phyloP scores from a whole-genome alignment of 73 alveolate species.

The Tetrahymena thermophila region DNA sequence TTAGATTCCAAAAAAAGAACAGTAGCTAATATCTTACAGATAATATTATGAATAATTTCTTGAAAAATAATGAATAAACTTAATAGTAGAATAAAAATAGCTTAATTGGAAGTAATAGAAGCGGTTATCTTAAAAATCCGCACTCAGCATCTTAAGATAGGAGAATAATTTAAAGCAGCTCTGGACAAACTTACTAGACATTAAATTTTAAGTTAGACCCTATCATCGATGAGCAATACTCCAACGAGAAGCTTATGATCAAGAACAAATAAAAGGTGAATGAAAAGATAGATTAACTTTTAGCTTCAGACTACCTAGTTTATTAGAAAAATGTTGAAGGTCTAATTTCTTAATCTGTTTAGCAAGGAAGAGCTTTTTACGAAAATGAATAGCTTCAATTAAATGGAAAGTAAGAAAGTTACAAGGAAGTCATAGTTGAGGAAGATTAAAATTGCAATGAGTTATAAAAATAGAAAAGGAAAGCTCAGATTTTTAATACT shows the following conservation, averaged over 20 bases:
- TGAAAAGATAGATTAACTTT: not conserved
- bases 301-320: not conserved
- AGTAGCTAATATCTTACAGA: not conserved
- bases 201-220: not conserved
- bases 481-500: not conserved
- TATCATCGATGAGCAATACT: not conserved
- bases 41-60: not conserved
- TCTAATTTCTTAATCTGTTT: not conserved
- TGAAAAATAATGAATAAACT: not conserved
- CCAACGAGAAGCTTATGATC: not conserved
- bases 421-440: not conserved
- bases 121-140: not conserved
- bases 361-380: not conserved
- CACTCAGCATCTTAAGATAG: not conserved
- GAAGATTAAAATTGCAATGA: not conserved
- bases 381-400: not conserved
- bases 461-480: not conserved
- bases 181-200: not conserved
- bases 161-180: not conserved
- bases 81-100: not conserved
- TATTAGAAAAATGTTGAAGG: not conserved
- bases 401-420: not conserved
- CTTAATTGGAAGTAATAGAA: not conserved
- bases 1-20: not conserved
- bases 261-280: not conserved